Evolutionary conservation across 1,284 basidiomycete species (phyloP), one percentile per base, ranked within the genome.

Genomic region (Amylostereum chailletii): DNA sequence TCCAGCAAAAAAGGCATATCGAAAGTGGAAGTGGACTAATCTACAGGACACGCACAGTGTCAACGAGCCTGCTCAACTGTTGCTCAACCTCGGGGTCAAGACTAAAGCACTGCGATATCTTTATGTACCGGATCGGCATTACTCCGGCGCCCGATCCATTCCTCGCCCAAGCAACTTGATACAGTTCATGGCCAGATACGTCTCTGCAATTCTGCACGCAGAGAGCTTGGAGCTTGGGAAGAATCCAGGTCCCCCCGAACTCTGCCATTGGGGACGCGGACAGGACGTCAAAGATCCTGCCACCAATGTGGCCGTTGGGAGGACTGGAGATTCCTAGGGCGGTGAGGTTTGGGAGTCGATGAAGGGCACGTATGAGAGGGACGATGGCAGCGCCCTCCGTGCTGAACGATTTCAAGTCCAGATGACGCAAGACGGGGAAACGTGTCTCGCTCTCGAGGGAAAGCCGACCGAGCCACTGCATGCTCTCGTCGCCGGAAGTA

Each of bases 121-220:
- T 61, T 41, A 65, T 45, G 38, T 51, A 63, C 38, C 51, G 41
- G 45, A 65, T 57, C 6, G 57, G 53, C 19, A 50, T 48, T 19
- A 59, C 58, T 7, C 54, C 51, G 3, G 50, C 37, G 29, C 46
- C 54, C 38, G 52, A 50, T 46, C 48, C 51, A 47, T 53, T 56
- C 9, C 64, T 57, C 37, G 64, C 60, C 34, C 47, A 45, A 3
- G 61, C 64, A 33, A 65, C 58, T 27, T 58, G 57, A 3, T 65
- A 51, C 34, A 67, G 45, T 49, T 66, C 65, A 51, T 66, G 62
- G 4, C 65, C 66, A 3, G 60, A 60, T 10, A 68, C 53, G 51
- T 65, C 65, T 4, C 58, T 51, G 46, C 62, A 67, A 32, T 57
- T 58, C 48, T 60, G 61, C 19, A 68, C 36, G 45, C 59, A 61